Evolutionary conservation across 768 basidiomycete species (phyloP).

Genomic region (Suillus variegatus): DNA sequence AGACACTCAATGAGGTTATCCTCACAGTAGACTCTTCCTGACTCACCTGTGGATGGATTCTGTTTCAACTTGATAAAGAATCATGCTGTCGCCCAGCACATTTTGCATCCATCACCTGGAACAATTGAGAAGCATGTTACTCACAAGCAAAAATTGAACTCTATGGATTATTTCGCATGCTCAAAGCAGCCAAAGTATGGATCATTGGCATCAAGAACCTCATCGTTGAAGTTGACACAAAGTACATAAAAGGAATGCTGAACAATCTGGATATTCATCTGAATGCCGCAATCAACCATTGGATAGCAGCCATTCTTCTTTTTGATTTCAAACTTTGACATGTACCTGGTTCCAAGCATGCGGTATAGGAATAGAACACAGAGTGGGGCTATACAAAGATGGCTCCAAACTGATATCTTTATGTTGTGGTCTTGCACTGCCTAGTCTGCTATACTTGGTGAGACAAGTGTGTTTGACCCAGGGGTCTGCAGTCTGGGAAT

Average conservation of each 20-base stretch:
- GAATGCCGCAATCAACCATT: not conserved
- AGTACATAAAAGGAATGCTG: not conserved
- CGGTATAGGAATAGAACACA: too few species aligned
- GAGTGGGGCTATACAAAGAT: too few species aligned
- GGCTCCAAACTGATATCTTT: too few species aligned
- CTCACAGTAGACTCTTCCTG: not conserved
- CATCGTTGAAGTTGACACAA: not conserved
- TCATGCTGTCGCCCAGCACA: not conserved
- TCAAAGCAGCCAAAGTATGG: too few species aligned
- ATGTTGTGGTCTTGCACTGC: too few species aligned
- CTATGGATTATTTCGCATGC: too few species aligned
- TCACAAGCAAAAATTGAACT: not conserved
- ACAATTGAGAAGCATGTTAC: not conserved
- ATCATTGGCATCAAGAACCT: not conserved
- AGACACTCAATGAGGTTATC: not conserved
- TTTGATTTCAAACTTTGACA: not conserved
- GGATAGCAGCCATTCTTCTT: not conserved
- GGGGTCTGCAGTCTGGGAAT: too few species aligned
- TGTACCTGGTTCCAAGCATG: not conserved
- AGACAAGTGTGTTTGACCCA: too few species aligned
- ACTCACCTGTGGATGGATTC: not conserved
- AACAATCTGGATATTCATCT: not conserved
- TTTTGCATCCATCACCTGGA: not conserved
- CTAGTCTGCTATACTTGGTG: too few species aligned
- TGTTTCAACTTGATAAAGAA: rapidly evolving